Percentiles rank a stretch among this genome's conserved stretches.
These are phyloP conservation scores for Marasmius sp. DNA, from an alignment of 1,284 basidiomycete genomes.

Conservation along the genomic window DNA sequence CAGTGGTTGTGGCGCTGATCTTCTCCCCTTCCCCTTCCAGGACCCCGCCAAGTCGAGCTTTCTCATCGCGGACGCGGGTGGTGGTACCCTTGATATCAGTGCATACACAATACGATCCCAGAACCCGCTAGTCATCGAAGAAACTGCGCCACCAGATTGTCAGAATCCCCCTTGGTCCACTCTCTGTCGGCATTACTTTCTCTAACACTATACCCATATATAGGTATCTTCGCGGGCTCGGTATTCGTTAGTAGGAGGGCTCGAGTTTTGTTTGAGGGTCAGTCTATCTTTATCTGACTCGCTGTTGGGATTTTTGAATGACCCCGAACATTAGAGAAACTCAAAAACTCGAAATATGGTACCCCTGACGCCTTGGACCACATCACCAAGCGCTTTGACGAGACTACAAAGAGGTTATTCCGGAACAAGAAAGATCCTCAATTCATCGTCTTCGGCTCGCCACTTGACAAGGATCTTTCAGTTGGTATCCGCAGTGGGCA, in stretches of 20 bases:
- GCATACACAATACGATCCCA: constrained; percentile 71
- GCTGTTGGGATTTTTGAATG: constrained; percentile 1
- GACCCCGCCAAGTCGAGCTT: constrained; percentile 72
- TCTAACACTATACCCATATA: constrained; percentile 8
- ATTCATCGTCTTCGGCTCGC: constrained; percentile 75
- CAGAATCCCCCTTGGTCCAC: constrained; percentile 23
- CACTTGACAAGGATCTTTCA: constrained; percentile 67
- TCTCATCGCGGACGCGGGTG: constrained; percentile 76
- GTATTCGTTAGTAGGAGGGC: constrained; percentile 78
- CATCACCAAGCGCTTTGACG: constrained; percentile 72
- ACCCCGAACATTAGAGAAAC: constrained; percentile 48
- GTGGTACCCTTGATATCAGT: constrained; percentile 77
- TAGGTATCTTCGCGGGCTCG: constrained; percentile 75
- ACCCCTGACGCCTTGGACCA: constrained; percentile 68
- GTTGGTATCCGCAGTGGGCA: constrained; percentile 71
- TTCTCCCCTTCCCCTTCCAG: constrained; percentile 29
- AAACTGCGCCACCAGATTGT: constrained; percentile 80
- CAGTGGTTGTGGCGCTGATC: not conserved
- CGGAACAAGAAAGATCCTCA: constrained; percentile 64
- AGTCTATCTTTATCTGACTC: constrained; percentile 10
- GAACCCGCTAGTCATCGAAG: constrained; percentile 70
- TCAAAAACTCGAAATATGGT: constrained; percentile 69
- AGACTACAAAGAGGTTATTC: constrained; percentile 77
- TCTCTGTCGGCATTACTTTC: not conserved
- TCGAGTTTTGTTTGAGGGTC: constrained; percentile 66